These are phyloP conservation scores for Suillus weaverae DNA, from an alignment of 768 basidiomycete genomes.

Conservation along the genomic window DNA sequence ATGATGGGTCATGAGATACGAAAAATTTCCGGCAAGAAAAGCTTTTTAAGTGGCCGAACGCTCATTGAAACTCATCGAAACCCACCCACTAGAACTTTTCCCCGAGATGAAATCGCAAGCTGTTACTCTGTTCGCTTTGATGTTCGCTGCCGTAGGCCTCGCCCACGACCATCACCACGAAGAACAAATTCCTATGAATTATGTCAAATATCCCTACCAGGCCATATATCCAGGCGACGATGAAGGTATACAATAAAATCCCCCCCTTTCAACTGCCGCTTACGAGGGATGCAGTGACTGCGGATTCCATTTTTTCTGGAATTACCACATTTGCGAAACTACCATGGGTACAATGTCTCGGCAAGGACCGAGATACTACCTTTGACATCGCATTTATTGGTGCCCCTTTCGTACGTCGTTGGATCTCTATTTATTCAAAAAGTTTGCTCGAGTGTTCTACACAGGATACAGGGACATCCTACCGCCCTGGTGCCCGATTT, in stretches of 20 bases:
- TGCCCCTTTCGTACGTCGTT: conserved; percentile 62
- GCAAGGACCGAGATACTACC: conserved; percentile 50
- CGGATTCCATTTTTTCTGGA: conserved; percentile 79
- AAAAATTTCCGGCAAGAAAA: conserved; percentile 28
- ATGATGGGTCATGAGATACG: conserved; percentile 21
- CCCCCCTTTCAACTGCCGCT: background rate
- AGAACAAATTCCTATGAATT: conserved; percentile 64
- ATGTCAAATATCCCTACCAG: conserved; percentile 66
- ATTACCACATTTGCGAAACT: conserved; percentile 85
- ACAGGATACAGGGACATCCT: conserved; percentile 73
- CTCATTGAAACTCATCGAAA: conserved; percentile 6
- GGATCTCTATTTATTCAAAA: background rate
- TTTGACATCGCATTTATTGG: conserved; percentile 87
- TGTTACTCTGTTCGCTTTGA: conserved; percentile 26
- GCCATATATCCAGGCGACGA: conserved; percentile 56
- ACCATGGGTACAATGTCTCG: conserved; percentile 81
- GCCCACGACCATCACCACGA: conserved; percentile 44
- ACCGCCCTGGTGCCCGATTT: conserved; percentile 82
- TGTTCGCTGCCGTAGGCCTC: conserved; percentile 27
- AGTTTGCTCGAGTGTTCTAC: conserved; percentile 1
- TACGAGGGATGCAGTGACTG: conserved; percentile 50
- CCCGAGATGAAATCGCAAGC: conserved; percentile 24
- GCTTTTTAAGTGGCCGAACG: conserved; percentile 17
- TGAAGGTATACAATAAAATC: conserved; percentile 44
- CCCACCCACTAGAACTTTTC: conserved; percentile 4